These are phyloP conservation scores for Lichtheimia ornata DNA, from an alignment of 371 early-diverging fungal species.

Conservation along the genomic window DNA sequence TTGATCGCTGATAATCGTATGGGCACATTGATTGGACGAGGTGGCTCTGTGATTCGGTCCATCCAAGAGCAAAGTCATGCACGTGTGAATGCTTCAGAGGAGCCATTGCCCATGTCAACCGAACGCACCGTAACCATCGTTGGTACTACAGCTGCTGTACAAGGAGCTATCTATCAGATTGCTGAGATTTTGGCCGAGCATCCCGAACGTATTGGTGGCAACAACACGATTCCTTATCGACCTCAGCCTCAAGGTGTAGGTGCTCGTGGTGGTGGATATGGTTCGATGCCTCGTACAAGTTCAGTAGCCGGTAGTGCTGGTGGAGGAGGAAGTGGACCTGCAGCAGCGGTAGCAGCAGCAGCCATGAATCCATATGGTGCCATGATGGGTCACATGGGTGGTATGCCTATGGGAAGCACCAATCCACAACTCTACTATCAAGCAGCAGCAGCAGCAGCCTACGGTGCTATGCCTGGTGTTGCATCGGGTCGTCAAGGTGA, in stretches of 20 bases:
- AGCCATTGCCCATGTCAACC: slow-evolving; percentile 70
- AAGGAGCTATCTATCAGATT: slow-evolving; percentile 78
- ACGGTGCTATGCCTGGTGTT: slow-evolving; percentile 20
- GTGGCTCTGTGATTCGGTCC: slow-evolving; percentile 84
- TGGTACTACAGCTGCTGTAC: slow-evolving; percentile 79
- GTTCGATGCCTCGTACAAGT: background rate
- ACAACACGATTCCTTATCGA: slow-evolving; percentile 55
- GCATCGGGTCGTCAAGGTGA: slow-evolving; percentile 22
- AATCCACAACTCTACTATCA: slow-evolving; percentile 36
- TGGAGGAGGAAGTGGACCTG: slow-evolving; percentile 9
- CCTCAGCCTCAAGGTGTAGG: slow-evolving; percentile 50
- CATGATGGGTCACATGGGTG: slow-evolving; percentile 39
- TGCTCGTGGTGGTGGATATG: slow-evolving; percentile 10
- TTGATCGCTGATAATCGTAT: slow-evolving; percentile 76
- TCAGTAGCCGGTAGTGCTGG: slow-evolving; percentile 6
- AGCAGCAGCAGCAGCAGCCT: slow-evolving; percentile 25
- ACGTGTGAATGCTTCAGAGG: slow-evolving; percentile 80
- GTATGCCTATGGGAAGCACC: slow-evolving; percentile 40
- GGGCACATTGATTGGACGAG: slow-evolving; percentile 93
- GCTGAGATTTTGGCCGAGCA: slow-evolving; percentile 67
- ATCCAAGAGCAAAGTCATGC: slow-evolving; percentile 87
- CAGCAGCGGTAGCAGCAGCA: slow-evolving; percentile 22
- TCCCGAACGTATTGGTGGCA: slow-evolving; percentile 46
- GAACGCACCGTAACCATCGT: slow-evolving; percentile 87
- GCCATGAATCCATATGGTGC: slow-evolving; percentile 31